Conservation (phyloP, 768 basidiomycete species). For the Daedaleopsis nitida region DNA sequence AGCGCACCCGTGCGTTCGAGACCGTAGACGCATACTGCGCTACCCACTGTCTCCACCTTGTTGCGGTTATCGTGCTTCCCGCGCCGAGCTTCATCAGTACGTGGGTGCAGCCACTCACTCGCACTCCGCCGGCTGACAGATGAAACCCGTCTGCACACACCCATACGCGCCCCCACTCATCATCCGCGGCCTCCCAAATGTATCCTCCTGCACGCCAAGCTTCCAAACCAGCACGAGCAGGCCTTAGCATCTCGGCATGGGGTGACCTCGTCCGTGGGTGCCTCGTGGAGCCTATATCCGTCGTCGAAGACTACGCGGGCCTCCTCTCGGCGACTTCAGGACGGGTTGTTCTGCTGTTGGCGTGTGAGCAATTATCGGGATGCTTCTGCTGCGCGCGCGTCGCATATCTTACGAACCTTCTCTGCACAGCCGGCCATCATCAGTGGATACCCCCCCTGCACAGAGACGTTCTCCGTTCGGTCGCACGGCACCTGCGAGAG, state of each 20-base stretch:
- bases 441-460: conserved; percentile 5
- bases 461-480: conserved; percentile 13
- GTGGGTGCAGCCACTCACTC: conserved; percentile 4
- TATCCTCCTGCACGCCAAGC: background rate
- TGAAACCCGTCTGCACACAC: background rate
- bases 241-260: conserved; percentile 21
- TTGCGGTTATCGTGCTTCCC: conserved; percentile 31
- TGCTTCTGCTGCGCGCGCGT: conserved; percentile 3
- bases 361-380: conserved; percentile 18
- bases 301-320: conserved; percentile 31
- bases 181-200: background rate
- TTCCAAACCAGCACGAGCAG: background rate
- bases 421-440: conserved; percentile 14
- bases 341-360: conserved; percentile 31
- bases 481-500: conserved; percentile 20
- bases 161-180: background rate
- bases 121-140: conserved; percentile 2
- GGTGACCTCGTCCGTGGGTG: conserved; percentile 20
- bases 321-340: conserved; percentile 33
- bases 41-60: conserved; percentile 30
- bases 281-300: conserved; percentile 30
- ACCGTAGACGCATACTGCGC: conserved; percentile 34
- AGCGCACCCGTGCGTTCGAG: conserved; percentile 32
- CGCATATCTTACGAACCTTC: conserved; percentile 1
- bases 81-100: conserved; percentile 13